Percentiles rank a stretch among this genome's conserved stretches.
Conservation (phyloP, 2,329 filamentous ascomycete genomes). For the Colletotrichum tanaceti region DNA sequence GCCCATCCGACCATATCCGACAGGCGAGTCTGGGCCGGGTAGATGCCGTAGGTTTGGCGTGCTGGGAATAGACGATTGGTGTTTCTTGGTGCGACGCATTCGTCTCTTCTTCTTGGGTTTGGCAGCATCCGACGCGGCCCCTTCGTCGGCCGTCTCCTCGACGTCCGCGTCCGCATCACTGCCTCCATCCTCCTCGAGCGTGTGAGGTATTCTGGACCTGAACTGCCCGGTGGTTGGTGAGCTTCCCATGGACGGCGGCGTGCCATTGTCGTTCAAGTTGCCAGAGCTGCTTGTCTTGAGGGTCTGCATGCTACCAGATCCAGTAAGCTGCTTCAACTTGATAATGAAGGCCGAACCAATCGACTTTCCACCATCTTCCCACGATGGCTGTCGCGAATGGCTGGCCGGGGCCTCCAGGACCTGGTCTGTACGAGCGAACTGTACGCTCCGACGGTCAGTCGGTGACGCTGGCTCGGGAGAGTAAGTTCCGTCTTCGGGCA, state of each 20-base stretch:
- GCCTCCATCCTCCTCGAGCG: conserved; percentile 64
- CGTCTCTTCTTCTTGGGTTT: conserved; percentile 73
- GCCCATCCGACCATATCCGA: conserved; percentile 61
- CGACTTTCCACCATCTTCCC: conserved; percentile 72
- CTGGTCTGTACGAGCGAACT: conserved; percentile 73
- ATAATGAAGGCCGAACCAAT: conserved; percentile 77
- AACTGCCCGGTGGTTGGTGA: conserved; percentile 61
- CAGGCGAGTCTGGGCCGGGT: conserved; percentile 55
- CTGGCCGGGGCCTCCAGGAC: conserved; percentile 59
- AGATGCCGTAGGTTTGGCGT: conserved; percentile 66
- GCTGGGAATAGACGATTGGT: conserved; percentile 71
- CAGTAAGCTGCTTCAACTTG: conserved; percentile 80
- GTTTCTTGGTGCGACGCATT: conserved; percentile 52
- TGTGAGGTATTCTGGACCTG: conserved; percentile 63
- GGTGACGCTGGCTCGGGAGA: conserved; percentile 51
- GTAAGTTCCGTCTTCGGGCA: conserved; percentile 40
- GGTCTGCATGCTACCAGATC: conserved; percentile 60
- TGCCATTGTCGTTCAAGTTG: conserved; percentile 51
- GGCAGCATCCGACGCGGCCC: conserved; percentile 56
- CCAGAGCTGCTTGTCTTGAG: conserved; percentile 53
- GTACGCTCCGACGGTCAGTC: conserved; percentile 72
- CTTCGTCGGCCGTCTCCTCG: conserved; percentile 87
- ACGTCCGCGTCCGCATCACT: conserved; percentile 83
- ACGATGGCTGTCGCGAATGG: conserved; percentile 72
- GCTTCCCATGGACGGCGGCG: conserved; percentile 54